Evolutionary conservation across 805 yeast species (phyloP).

Genomic region (Metschnikowia corniflorae): DNA sequence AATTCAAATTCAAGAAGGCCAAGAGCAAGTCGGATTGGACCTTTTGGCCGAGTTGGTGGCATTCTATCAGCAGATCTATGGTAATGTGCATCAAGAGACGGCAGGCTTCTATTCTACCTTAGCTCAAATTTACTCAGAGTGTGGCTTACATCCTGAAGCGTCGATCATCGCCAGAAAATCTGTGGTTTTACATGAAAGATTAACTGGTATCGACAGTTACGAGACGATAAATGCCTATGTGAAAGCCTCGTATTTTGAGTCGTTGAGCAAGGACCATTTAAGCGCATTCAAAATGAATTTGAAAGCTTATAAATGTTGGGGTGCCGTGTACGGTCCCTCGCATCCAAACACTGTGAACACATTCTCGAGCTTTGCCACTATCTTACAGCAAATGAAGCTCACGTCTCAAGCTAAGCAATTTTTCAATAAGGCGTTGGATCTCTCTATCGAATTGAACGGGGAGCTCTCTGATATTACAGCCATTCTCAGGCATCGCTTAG

Average conservation of each 20-base stretch:
- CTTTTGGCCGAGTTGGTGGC: constrained; percentile 67
- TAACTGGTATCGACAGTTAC: constrained; percentile 73
- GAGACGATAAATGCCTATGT: constrained; percentile 69
- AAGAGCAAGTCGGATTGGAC: constrained; percentile 53
- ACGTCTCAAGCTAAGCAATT: constrained; percentile 48
- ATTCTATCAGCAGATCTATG: constrained; percentile 79
- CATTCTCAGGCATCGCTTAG: constrained; percentile 59
- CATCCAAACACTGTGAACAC: constrained; percentile 73
- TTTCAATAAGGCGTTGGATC: constrained; percentile 48
- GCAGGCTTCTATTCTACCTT: constrained; percentile 64
- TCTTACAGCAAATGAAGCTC: constrained; percentile 53
- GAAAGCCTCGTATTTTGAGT: constrained; percentile 73
- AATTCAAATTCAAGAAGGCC: constrained; percentile 37
- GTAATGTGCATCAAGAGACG: constrained; percentile 73
- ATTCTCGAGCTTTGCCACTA: constrained; percentile 55
- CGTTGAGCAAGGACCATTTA: constrained; percentile 51
- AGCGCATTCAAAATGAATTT: constrained; percentile 61
- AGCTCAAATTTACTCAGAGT: constrained; percentile 63
- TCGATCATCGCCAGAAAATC: constrained; percentile 64
- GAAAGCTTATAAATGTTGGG: constrained; percentile 59
- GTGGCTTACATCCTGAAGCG: constrained; percentile 56
- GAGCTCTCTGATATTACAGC: constrained; percentile 59
- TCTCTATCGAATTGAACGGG: constrained; percentile 54
- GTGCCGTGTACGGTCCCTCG: constrained; percentile 50
- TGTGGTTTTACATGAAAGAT: constrained; percentile 71